phyloP scores from a whole-genome alignment of 495 filamentous ascomycete species.

The Massariosphaeria phaeospora region DNA sequence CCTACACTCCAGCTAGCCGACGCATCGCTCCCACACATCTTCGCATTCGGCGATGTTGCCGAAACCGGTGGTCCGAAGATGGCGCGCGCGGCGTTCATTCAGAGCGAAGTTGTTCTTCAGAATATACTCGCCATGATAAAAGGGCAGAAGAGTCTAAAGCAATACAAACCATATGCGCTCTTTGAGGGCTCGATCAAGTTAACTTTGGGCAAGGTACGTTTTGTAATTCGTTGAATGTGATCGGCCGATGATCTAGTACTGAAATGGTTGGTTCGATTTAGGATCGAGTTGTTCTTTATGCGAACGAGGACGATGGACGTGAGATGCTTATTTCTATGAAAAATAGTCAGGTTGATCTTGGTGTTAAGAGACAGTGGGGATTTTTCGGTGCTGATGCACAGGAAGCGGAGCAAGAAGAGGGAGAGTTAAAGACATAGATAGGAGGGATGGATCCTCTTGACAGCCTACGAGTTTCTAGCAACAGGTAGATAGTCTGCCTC shows the following conservation, averaged over 20 bases:
- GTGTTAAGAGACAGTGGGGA: constrained; percentile 14
- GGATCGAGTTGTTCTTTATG: constrained; percentile 1
- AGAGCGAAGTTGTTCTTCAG: constrained; percentile 49
- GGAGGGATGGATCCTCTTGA: too few relatives aligned
- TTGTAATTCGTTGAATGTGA: too few relatives aligned
- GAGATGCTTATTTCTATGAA: neutral
- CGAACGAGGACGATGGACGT: constrained; percentile 3
- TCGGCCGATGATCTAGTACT: too few relatives aligned
- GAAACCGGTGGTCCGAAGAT: constrained; percentile 55
- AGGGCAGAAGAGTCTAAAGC: constrained; percentile 24
- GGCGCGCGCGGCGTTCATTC: constrained; percentile 49
- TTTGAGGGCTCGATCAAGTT: constrained; percentile 28
- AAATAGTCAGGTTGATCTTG: constrained; percentile 12
- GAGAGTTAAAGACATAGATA: too few relatives aligned
- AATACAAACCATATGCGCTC: constrained; percentile 34
- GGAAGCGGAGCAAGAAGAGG: too few relatives aligned
- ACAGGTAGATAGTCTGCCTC: too few relatives aligned
- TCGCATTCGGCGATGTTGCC: constrained; percentile 59
- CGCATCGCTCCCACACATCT: constrained; percentile 48
- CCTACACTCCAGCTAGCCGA: constrained; percentile 55
- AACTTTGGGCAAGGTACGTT: constrained; percentile 24
- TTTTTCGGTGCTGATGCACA: constrained; percentile 3
- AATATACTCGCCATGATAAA: constrained; percentile 52
- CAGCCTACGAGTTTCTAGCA: too few relatives aligned
- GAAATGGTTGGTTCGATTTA: too few relatives aligned